phyloP scores from a whole-genome alignment of 306 rosid species.

The Cucurbita ficifolia region DNA sequence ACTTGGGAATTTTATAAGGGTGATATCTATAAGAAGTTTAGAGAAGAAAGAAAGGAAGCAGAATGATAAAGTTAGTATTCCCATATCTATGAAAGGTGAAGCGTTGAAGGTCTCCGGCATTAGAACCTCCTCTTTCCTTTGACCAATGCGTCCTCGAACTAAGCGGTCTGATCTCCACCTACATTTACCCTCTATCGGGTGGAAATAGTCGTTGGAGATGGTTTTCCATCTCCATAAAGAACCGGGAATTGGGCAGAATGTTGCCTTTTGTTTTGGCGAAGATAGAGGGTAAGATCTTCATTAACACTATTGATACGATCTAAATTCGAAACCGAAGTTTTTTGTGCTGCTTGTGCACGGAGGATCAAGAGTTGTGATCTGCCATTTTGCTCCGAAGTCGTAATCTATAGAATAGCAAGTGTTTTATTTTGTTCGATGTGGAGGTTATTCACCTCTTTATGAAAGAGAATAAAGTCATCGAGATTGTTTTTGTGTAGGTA shows the following conservation, averaged over 20 bases:
- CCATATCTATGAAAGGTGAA: no score
- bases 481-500: neutral
- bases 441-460: neutral
- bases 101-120: no score
- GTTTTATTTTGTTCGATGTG: neutral
- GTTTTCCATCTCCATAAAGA: no score
- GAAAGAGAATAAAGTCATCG: neutral
- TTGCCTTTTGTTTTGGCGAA: neutral
- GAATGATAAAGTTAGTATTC: neutral
- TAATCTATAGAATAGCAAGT: neutral
- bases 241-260: neutral
- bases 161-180: no score
- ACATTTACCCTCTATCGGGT: no score
- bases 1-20: neutral
- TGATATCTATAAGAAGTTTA: conserved; percentile 1
- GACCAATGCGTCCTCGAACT: no score
- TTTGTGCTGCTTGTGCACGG: neutral
- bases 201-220: no score
- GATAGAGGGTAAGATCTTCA: neutral
- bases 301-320: neutral
- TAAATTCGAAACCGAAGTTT: neutral
- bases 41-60: neutral
- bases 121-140: no score
- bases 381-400: neutral
- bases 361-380: neutral